These are phyloP conservation scores for Coemansia sp. DNA, from an alignment of 192 early-diverging fungal species.

Conservation along the genomic window DNA sequence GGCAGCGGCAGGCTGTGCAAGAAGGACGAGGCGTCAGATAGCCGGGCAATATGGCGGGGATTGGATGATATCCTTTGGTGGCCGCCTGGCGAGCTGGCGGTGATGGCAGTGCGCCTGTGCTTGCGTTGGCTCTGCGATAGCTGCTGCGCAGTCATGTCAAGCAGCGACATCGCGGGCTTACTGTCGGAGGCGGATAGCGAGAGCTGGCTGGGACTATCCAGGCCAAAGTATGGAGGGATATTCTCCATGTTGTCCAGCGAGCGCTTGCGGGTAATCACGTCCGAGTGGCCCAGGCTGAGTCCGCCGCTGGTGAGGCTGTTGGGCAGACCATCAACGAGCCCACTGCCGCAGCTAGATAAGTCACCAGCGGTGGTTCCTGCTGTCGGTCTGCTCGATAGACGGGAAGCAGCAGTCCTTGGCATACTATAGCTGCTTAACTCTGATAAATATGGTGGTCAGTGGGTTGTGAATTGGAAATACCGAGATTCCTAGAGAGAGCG, in stretches of 20 bases:
- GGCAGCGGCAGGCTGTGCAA: slow-evolving; percentile 21
- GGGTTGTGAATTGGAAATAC: background rate
- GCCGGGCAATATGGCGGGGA: slow-evolving; percentile 29
- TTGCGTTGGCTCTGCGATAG: slow-evolving; percentile 48
- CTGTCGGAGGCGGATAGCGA: slow-evolving; percentile 9
- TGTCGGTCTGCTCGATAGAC: slow-evolving; percentile 12
- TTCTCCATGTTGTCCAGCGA: slow-evolving; percentile 48
- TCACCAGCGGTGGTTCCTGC: slow-evolving; percentile 21
- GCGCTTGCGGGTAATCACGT: slow-evolving; percentile 37
- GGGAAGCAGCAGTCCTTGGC: slow-evolving; percentile 23
- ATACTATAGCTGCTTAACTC: slow-evolving; percentile 1
- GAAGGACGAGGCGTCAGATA: slow-evolving; percentile 14
- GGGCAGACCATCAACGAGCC: slow-evolving; percentile 16
- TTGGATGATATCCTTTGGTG: slow-evolving; percentile 32
- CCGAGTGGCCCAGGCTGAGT: slow-evolving; percentile 37
- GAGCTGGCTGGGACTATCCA: slow-evolving; percentile 14
- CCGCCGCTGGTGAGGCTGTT: slow-evolving; percentile 25
- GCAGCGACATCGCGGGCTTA: slow-evolving; percentile 37
- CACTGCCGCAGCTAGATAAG: slow-evolving; percentile 24
- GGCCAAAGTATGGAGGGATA: slow-evolving; percentile 31
- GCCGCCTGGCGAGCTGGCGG: slow-evolving; percentile 45
- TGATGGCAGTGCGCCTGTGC: slow-evolving; percentile 39
- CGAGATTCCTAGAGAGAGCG: background rate
- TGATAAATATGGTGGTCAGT: background rate
- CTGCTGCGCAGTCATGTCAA: slow-evolving; percentile 44